Percentiles rank a stretch among this genome's conserved stretches.
Evolutionary conservation across 2,329 filamentous ascomycete genomes (phyloP).

Genomic region (Phialophora expanda): DNA sequence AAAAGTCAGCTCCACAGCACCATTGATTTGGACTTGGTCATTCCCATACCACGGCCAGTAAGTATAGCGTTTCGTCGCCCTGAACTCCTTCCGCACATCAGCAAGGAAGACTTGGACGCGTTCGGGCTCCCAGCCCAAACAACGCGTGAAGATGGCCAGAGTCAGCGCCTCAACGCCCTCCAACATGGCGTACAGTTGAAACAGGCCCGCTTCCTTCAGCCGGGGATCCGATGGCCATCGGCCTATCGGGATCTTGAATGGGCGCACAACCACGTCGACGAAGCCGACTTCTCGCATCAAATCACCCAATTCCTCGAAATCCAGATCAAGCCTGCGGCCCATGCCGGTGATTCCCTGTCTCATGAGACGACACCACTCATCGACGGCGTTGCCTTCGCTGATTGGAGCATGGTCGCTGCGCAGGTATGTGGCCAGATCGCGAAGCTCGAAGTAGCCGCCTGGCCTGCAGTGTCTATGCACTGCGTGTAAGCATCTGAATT

Average conservation of each 20-base stretch:
- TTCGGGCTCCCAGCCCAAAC: constrained; percentile 25
- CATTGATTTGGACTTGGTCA: constrained; percentile 36
- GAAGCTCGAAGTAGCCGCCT: constrained; percentile 50
- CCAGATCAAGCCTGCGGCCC: constrained; percentile 50
- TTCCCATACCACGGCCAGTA: constrained; percentile 32
- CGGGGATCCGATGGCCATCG: constrained; percentile 42
- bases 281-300: constrained; percentile 41
- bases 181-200: constrained; percentile 22
- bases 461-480: constrained; percentile 37
- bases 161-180: constrained; percentile 23
- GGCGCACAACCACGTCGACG: constrained; percentile 35
- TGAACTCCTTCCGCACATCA: constrained; percentile 36
- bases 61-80: constrained; percentile 26
- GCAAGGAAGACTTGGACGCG: constrained; percentile 38
- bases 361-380: constrained; percentile 30
- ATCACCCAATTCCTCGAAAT: constrained; percentile 37
- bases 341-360: constrained; percentile 51
- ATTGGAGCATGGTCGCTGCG: constrained; percentile 39
- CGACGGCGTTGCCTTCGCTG: constrained; percentile 37
- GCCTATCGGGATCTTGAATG: constrained; percentile 41
- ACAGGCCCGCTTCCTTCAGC: constrained; percentile 19
- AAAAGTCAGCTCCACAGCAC: constrained; percentile 3
- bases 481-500: constrained; percentile 44
- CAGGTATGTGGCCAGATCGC: constrained; percentile 42
- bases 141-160: constrained; percentile 23